Conservation (phyloP, 2,329 filamentous ascomycete species). For the Beauveria sp. region DNA sequence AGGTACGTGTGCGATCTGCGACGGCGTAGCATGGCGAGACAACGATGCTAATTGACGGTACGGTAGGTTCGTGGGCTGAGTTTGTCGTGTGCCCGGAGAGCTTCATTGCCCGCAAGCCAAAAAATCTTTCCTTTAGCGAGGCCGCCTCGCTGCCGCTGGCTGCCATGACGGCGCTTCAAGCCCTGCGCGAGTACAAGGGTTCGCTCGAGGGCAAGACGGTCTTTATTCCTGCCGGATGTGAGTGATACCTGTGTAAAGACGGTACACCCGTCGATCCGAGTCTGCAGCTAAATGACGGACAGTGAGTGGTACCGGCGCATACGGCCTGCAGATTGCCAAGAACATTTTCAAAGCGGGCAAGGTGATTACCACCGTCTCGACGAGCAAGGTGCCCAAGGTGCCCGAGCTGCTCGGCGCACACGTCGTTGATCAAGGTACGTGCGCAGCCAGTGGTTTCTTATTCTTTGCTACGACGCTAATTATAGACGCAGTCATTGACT, state of each 20-base stretch:
- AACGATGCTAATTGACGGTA: not conserved
- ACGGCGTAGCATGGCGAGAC: not conserved
- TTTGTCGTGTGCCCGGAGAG: slow-evolving; percentile 25
- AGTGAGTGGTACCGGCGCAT: slow-evolving; percentile 20
- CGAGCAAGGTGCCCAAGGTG: slow-evolving; percentile 30
- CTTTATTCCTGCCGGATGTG: slow-evolving; percentile 19
- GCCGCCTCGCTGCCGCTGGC: slow-evolving; percentile 37
- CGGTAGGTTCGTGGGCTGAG: slow-evolving; percentile 28
- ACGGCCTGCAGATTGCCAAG: slow-evolving; percentile 34
- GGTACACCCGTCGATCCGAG: too few species aligned
- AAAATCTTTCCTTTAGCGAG: slow-evolving; percentile 30
- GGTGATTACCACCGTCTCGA: slow-evolving; percentile 38
- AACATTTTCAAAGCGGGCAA: slow-evolving; percentile 34
- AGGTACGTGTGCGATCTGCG: slow-evolving; percentile 11
- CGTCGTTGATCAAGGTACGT: slow-evolving; percentile 27
- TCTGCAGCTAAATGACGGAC: not conserved
- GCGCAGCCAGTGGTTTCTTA: not conserved
- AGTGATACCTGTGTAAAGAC: slow-evolving; percentile 2
- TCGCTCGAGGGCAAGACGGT: slow-evolving; percentile 28
- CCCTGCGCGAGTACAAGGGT: slow-evolving; percentile 28
- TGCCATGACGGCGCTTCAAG: slow-evolving; percentile 32
- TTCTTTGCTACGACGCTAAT: not conserved
- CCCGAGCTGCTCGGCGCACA: slow-evolving; percentile 29
- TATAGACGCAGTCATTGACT: slow-evolving; percentile 18
- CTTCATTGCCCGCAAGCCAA: slow-evolving; percentile 31